phyloP scores from a whole-genome alignment of 768 basidiomycete genomes.

The Rossbeevera mucosa region DNA sequence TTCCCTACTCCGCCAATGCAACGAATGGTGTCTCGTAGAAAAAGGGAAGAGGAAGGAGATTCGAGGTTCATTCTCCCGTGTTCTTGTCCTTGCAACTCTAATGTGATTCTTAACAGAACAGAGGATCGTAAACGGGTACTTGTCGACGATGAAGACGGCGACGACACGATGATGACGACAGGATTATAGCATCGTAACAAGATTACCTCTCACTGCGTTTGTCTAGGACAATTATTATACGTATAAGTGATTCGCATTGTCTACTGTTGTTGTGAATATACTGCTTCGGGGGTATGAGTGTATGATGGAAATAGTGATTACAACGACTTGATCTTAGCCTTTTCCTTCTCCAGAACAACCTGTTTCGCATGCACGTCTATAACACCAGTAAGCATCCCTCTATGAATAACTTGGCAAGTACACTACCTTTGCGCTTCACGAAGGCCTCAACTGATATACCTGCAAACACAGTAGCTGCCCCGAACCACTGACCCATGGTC shows the following conservation, averaged over 20 bases:
- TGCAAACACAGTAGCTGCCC: slow-evolving; percentile 89
- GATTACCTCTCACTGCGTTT: background rate
- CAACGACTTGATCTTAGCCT: slow-evolving; percentile 73
- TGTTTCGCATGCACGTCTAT: slow-evolving; percentile 80
- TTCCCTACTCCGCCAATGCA: slow-evolving; percentile 44
- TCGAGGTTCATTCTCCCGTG: slow-evolving; percentile 26
- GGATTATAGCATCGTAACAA: slow-evolving; percentile 16
- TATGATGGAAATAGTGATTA: slow-evolving; percentile 32
- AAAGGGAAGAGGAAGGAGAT: slow-evolving; percentile 72
- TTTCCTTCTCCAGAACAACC: slow-evolving; percentile 78
- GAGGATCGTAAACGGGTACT: slow-evolving; percentile 44
- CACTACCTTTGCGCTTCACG: slow-evolving; percentile 80
- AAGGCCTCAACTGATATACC: slow-evolving; percentile 93
- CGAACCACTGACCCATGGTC: slow-evolving; percentile 83
- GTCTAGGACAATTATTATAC: slow-evolving; percentile 20
- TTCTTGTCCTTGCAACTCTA: background rate
- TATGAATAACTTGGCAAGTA: slow-evolving; percentile 1
- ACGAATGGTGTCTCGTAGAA: slow-evolving; percentile 51
- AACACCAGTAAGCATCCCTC: slow-evolving; percentile 3
- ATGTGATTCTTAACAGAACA: slow-evolving; percentile 22
- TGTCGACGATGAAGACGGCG: slow-evolving; percentile 30
- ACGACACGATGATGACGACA: slow-evolving; percentile 35
- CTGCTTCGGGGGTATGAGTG: slow-evolving; percentile 12
- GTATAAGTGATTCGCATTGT: slow-evolving; percentile 19
- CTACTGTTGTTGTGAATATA: slow-evolving; percentile 16